Evolutionary conservation across 495 filamentous ascomycete genomes (phyloP).

Genomic region (Cudoniella acicularis): DNA sequence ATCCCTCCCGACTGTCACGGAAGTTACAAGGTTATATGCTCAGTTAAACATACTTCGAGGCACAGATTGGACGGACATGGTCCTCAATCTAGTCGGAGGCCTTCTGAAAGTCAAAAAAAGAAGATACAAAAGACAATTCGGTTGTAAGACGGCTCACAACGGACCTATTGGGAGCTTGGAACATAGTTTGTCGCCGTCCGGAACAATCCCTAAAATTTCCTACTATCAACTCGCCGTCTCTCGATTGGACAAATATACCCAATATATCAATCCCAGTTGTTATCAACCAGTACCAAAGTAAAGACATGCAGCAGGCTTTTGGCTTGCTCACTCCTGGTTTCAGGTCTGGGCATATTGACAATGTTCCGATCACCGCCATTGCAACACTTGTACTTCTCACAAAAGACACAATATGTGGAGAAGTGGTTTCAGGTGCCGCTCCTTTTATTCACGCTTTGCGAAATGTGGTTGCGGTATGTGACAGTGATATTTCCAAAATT

Average conservation of each 20-base stretch:
- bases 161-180: conserved; percentile 25
- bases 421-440: conserved; percentile 13
- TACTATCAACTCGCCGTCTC: not conserved
- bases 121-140: not conserved
- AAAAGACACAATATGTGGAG: conserved; percentile 25
- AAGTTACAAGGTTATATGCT: conserved; percentile 35
- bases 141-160: conserved; percentile 3
- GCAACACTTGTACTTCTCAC: conserved; percentile 40
- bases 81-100: conserved; percentile 13
- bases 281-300: conserved; percentile 17
- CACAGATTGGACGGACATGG: conserved; percentile 16
- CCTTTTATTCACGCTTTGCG: conserved; percentile 26
- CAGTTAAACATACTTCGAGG: conserved; percentile 21
- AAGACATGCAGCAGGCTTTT: conserved; percentile 24
- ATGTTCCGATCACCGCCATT: conserved; percentile 32
- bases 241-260: conserved; percentile 22
- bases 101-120: conserved; percentile 3
- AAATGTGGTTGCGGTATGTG: conserved; percentile 20
- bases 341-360: conserved; percentile 18
- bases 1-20: conserved; percentile 34
- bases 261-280: not conserved
- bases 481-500: conserved; percentile 5
- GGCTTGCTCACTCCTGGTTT: conserved; percentile 32
- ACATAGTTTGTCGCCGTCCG: conserved; percentile 19
- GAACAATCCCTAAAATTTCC: conserved; percentile 3